Conservation (phyloP, 441 rosid genomes). For the Gossypium lobatum region DNA sequence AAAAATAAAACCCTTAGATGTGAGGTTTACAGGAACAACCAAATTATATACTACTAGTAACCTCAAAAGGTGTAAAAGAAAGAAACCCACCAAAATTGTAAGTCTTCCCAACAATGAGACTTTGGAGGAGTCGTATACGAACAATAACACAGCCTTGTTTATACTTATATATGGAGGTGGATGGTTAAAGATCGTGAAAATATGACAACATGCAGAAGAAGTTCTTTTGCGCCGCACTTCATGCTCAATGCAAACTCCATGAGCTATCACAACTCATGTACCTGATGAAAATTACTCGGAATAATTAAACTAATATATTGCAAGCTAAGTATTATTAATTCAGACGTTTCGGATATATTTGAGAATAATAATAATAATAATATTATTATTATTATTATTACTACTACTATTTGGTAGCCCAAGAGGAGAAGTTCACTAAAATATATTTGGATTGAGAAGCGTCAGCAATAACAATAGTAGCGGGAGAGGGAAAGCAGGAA, state of each 20-base stretch:
- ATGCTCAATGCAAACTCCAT: neutral
- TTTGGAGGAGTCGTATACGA: neutral
- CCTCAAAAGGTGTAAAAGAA: too few species aligned
- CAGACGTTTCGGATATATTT: neutral
- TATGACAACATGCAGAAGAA: neutral
- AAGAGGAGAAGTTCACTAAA: neutral
- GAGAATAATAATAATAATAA: too few species aligned
- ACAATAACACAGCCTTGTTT: neutral
- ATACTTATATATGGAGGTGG: neutral
- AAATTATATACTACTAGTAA: too few species aligned
- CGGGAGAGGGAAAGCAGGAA: neutral
- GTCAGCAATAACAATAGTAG: conserved; percentile 25
- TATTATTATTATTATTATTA: neutral
- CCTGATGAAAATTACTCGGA: neutral
- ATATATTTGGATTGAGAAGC: neutral
- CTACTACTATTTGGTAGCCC: neutral
- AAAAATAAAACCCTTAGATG: too few species aligned
- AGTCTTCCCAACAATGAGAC: neutral
- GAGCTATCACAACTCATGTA: neutral
- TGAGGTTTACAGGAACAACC: too few species aligned
- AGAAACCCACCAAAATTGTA: too few species aligned
- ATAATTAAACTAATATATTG: neutral
- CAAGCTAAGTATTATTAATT: neutral
- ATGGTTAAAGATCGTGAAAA: neutral
- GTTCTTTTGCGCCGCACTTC: neutral